Percentiles rank a stretch among this genome's conserved stretches.
Conservation (phyloP, 176 grass and related monocot genomes). For the Eragrostis curvula region DNA sequence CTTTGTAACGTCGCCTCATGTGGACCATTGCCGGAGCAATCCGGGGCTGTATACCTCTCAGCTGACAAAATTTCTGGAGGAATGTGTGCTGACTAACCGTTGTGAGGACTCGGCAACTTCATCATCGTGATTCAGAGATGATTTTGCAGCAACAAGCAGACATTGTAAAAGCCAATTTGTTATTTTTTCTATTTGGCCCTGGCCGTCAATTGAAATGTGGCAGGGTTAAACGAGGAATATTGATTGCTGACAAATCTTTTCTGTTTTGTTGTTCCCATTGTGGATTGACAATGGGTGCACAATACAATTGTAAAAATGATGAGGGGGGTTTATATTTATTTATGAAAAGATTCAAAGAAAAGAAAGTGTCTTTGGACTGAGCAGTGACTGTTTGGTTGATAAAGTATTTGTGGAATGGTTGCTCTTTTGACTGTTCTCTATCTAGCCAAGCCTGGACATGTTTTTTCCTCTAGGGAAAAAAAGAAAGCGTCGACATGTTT, state of each 20-base stretch:
- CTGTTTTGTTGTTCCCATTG: background rate
- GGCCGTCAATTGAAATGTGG: conserved; percentile 31
- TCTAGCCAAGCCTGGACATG: too few relatives aligned
- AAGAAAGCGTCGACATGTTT: too few relatives aligned
- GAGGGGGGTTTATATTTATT: background rate
- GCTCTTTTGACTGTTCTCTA: too few relatives aligned
- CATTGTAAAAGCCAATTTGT: background rate
- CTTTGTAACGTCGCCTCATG: conserved; percentile 81
- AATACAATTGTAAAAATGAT: conserved; percentile 52
- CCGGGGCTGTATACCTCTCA: conserved; percentile 72
- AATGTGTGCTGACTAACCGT: conserved; percentile 51
- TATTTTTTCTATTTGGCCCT: conserved; percentile 34
- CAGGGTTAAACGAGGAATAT: conserved; percentile 34
- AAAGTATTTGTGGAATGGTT: too few relatives aligned
- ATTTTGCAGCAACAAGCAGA: conserved; percentile 17
- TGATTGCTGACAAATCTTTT: background rate
- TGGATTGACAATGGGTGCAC: conserved; percentile 19
- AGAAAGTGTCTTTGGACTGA: too few relatives aligned
- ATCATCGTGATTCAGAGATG: background rate
- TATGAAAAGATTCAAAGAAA: background rate
- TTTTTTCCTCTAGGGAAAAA: too few relatives aligned
- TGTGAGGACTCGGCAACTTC: conserved; percentile 1
- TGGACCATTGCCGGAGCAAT: conserved; percentile 82
- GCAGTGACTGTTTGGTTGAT: too few relatives aligned
- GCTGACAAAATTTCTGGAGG: conserved; percentile 70